Conservation (phyloP, 2,329 filamentous ascomycete species). For the Sarocladium oryzae region DNA sequence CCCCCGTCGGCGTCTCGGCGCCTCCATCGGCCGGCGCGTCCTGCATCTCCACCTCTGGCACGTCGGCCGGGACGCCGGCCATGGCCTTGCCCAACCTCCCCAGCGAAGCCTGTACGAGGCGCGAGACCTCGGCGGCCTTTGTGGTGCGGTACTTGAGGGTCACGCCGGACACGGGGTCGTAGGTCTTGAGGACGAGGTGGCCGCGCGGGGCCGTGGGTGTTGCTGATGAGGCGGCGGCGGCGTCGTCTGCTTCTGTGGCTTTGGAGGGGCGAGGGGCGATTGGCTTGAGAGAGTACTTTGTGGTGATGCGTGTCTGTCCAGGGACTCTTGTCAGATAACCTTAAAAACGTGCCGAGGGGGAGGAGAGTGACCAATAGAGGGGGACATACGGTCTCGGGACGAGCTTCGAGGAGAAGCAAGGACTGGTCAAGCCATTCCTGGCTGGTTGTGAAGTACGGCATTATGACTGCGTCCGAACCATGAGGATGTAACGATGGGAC, state of each 20-base stretch:
- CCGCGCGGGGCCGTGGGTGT: conserved; percentile 48
- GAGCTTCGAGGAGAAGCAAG: conserved; percentile 74
- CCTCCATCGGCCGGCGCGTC: conserved; percentile 25
- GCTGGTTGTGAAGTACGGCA: conserved; percentile 78
- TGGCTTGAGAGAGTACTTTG: conserved; percentile 73
- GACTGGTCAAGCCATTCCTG: conserved; percentile 92
- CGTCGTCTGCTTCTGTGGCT: conserved; percentile 19
- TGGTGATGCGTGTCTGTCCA: conserved; percentile 89
- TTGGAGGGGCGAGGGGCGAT: conserved; percentile 19
- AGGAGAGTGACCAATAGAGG: no score
- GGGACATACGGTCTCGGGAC: conserved; percentile 68
- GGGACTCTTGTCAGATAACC: no score
- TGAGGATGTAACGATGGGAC: background rate
- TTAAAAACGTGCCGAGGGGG: no score
- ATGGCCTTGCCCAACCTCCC: conserved; percentile 68
- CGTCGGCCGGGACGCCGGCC: conserved; percentile 45
- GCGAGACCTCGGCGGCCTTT: conserved; percentile 83
- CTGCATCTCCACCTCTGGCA: conserved; percentile 34
- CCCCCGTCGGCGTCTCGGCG: conserved; percentile 13
- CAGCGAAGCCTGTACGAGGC: conserved; percentile 65
- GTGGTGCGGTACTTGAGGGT: conserved; percentile 87
- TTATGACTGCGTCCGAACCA: conserved; percentile 27
- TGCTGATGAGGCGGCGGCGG: conserved; percentile 21
- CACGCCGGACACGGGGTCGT: conserved; percentile 72
- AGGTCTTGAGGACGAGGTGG: conserved; percentile 80